These are phyloP conservation scores for Alternaria incomplexa DNA, from an alignment of 2,329 filamentous ascomycete genomes.

Conservation along the genomic window DNA sequence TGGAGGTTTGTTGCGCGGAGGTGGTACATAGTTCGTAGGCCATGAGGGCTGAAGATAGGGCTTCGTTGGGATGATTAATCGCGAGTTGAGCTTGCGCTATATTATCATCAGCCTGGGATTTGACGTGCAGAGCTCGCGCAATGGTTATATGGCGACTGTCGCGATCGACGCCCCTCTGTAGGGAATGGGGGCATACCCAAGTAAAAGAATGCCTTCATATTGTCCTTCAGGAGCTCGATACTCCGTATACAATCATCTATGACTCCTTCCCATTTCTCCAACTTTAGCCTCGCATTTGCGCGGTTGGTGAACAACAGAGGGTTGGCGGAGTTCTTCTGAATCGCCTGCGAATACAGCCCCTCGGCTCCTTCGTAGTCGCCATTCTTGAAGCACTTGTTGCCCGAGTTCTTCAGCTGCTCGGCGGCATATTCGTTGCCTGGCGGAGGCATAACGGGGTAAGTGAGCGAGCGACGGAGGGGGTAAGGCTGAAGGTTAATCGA, in stretches of 20 bases:
- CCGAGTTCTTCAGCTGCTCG: slow-evolving; percentile 58
- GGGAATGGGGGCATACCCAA: slow-evolving; percentile 53
- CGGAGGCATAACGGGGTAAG: slow-evolving; percentile 24
- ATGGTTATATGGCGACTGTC: not conserved
- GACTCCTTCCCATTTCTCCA: slow-evolving; percentile 74
- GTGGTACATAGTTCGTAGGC: slow-evolving; percentile 75
- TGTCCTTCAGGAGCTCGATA: slow-evolving; percentile 68
- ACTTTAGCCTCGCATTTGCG: slow-evolving; percentile 79
- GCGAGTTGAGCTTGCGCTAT: slow-evolving; percentile 78
- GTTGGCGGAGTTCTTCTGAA: slow-evolving; percentile 78
- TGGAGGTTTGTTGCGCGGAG: slow-evolving; percentile 64
- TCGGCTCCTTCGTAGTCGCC: slow-evolving; percentile 72
- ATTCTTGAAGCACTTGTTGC: slow-evolving; percentile 69
- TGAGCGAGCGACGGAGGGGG: slow-evolving; percentile 1
- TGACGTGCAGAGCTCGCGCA: not conserved
- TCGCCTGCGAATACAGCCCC: slow-evolving; percentile 75
- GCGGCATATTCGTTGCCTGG: slow-evolving; percentile 49
- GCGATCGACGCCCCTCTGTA: not conserved
- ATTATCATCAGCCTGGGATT: slow-evolving; percentile 16
- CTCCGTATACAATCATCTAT: slow-evolving; percentile 79
- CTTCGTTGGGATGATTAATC: slow-evolving; percentile 73
- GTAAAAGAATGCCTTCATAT: slow-evolving; percentile 84
- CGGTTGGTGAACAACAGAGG: slow-evolving; percentile 87
- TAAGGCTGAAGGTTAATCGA: not conserved
- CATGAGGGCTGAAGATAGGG: slow-evolving; percentile 70